Evolutionary conservation across 805 yeast species (phyloP), one percentile per base, ranked within the genome.

Genomic region (Ascoidea rubescens): DNA sequence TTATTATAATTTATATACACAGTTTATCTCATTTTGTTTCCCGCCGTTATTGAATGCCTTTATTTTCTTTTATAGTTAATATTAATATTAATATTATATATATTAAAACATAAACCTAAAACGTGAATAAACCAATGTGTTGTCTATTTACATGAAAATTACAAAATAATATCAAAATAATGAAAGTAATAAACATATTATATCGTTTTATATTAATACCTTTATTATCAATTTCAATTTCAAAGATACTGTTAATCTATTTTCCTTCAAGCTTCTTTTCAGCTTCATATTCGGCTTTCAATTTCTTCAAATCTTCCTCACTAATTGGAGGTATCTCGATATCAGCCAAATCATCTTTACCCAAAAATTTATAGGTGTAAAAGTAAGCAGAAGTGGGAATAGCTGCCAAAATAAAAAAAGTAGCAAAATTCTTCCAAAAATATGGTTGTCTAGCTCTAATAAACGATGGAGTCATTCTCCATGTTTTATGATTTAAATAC

Each of bases 291-390:
- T 87, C 95, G 62, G 75, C 72, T 66, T 77, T 81, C 70, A 90
- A 75, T 65, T 78, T 73, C 50, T 76, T 78, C 62, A 91, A 72
- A 63, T 88, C 93, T 51, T 75, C 81, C 55, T 85, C 93, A 45
- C 83, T 75, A 54, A 91, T 74, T 17, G 98, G 97, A 49, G 99
- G 99, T 58, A 91, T 81, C 46, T 97, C 97, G 59, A 91, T 87
- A 64, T 90, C 96, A 48, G 75, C 79, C 64, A 91, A 88, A 57
- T 91, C 96, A 63, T 89, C 96, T 61, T 73, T 73, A 57, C 78
- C 79, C 59, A 86, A 70, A 61, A 78, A 75, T 57, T 77, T 69
- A 74, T 79, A 82, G 0, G 95, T 83, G 68, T 80, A 71, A 59
- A 66, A 47, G 61, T 73, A 90, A 31, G 88, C 83, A 47, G 86